Conservation (phyloP, 345 rosid species). For the Melastoma malabathricum region DNA sequence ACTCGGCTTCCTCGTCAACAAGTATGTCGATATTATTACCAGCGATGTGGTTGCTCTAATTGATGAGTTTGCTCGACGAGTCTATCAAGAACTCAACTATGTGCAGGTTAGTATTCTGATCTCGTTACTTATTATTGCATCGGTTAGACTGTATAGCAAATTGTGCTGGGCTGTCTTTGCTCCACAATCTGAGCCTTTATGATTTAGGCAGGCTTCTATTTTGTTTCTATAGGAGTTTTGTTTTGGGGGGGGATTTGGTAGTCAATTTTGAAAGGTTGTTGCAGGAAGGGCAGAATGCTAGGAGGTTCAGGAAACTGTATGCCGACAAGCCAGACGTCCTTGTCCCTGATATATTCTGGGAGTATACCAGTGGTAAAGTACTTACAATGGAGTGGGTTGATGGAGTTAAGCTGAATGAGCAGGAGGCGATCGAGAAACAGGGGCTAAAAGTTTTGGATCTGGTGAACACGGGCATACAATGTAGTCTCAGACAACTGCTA, state of each 20-base stretch:
- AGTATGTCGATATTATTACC: slow-evolving; percentile 62
- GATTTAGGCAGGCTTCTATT: slow-evolving; percentile 1
- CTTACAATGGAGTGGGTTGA: slow-evolving; percentile 96
- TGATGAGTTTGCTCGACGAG: slow-evolving; percentile 90
- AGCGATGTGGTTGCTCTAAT: slow-evolving; percentile 72
- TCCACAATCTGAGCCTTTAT: neutral
- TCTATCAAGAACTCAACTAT: slow-evolving; percentile 88
- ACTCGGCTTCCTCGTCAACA: slow-evolving; percentile 55
- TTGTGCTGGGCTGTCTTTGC: neutral
- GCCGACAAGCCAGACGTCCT: slow-evolving; percentile 87
- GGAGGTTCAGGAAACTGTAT: slow-evolving; percentile 81
- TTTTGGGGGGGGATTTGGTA: slow-evolving; percentile 30
- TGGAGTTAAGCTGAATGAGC: slow-evolving; percentile 84
- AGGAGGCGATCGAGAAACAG: slow-evolving; percentile 77
- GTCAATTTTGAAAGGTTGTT: slow-evolving; percentile 43
- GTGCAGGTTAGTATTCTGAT: slow-evolving; percentile 54
- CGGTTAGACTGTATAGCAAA: too few relatives aligned
- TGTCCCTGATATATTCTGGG: slow-evolving; percentile 98
- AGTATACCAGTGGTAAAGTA: slow-evolving; percentile 79
- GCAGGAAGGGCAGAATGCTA: slow-evolving; percentile 97
- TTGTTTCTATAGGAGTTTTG: slow-evolving; percentile 11
- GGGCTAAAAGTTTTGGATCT: slow-evolving; percentile 94
- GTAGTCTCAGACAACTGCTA: slow-evolving; percentile 87
- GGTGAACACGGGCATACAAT: slow-evolving; percentile 87
- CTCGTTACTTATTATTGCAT: neutral